phyloP scores from a whole-genome alignment of 2,329 filamentous ascomycete genomes.

The Coccinonectria pachysandricola region DNA sequence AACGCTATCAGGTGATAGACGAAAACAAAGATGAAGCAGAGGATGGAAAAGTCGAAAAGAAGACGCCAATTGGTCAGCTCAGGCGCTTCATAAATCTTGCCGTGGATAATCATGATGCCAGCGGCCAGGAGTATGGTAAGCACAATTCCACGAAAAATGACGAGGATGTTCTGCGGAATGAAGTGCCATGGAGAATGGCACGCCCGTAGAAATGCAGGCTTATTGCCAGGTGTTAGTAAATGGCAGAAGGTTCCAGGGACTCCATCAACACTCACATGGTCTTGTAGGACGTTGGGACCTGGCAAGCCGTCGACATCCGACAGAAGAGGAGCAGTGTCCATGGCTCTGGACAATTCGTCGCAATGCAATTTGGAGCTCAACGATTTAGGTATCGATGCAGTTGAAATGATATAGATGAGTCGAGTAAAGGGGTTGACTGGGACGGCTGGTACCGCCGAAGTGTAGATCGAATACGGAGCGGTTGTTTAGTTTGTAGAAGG shows the following conservation, averaged over 20 bases:
- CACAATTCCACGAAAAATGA: conserved; percentile 32
- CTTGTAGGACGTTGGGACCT: conserved; percentile 23
- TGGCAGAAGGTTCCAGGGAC: too few species aligned
- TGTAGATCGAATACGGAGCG: too few species aligned
- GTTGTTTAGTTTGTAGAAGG: too few species aligned
- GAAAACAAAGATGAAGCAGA: conserved; percentile 32
- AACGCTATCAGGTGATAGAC: conserved; percentile 36
- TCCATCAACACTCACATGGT: conserved; percentile 27
- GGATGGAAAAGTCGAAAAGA: conserved; percentile 39
- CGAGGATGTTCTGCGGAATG: conserved; percentile 35
- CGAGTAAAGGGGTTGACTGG: too few species aligned
- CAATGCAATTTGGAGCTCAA: not conserved
- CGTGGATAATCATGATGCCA: conserved; percentile 32
- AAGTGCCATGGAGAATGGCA: conserved; percentile 41
- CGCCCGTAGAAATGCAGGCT: conserved; percentile 42
- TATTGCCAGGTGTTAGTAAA: too few species aligned
- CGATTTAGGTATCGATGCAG: too few species aligned
- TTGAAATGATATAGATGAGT: too few species aligned
- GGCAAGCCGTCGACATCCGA: conserved; percentile 19
- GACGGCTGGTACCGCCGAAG: too few species aligned
- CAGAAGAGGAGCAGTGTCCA: conserved; percentile 28
- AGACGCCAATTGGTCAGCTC: conserved; percentile 30
- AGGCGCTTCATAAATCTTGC: conserved; percentile 33
- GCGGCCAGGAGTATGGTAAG: conserved; percentile 33
- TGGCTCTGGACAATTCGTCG: conserved; percentile 6